phyloP scores from a whole-genome alignment of 2,329 filamentous ascomycete species.

The Fusarium clavum region DNA sequence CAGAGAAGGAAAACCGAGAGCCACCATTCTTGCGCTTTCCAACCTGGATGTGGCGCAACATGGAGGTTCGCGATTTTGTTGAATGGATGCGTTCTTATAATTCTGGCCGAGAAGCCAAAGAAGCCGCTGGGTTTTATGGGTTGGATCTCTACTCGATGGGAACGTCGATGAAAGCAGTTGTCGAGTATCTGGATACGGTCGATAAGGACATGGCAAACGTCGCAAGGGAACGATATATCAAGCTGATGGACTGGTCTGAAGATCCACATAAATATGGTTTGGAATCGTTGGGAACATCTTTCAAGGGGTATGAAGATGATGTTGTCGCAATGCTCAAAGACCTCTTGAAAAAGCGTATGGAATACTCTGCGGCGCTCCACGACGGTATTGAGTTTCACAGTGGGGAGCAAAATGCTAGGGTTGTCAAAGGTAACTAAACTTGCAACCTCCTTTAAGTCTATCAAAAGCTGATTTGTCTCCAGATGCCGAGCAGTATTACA shows the following conservation, averaged over 20 bases:
- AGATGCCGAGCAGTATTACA: constrained; percentile 35
- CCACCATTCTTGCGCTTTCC: constrained; percentile 24
- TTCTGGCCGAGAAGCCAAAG: not conserved
- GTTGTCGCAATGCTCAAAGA: constrained; percentile 21
- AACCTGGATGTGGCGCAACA: constrained; percentile 37
- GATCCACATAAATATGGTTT: constrained; percentile 32
- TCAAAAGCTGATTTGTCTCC: not conserved
- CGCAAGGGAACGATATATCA: constrained; percentile 17
- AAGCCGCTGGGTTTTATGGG: constrained; percentile 24
- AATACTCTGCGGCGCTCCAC: constrained; percentile 16
- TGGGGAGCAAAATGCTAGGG: constrained; percentile 29
- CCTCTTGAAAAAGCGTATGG: constrained; percentile 14
- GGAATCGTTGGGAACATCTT: constrained; percentile 23
- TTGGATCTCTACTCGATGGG: constrained; percentile 32
- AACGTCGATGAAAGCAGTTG: constrained; percentile 25
- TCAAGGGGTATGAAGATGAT: constrained; percentile 24
- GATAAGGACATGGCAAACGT: constrained; percentile 33
- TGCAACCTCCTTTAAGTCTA: too few species aligned
- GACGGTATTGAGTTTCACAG: constrained; percentile 26
- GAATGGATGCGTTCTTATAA: constrained; percentile 32
- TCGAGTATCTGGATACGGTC: constrained; percentile 28
- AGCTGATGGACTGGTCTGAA: constrained; percentile 26
- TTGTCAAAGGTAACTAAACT: constrained; percentile 12
- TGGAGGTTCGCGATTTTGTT: constrained; percentile 29
- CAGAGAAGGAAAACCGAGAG: constrained; percentile 17